These are phyloP conservation scores for Colletotrichum gloeosporioides DNA, from an alignment of 2,329 filamentous ascomycete genomes.

Conservation along the genomic window DNA sequence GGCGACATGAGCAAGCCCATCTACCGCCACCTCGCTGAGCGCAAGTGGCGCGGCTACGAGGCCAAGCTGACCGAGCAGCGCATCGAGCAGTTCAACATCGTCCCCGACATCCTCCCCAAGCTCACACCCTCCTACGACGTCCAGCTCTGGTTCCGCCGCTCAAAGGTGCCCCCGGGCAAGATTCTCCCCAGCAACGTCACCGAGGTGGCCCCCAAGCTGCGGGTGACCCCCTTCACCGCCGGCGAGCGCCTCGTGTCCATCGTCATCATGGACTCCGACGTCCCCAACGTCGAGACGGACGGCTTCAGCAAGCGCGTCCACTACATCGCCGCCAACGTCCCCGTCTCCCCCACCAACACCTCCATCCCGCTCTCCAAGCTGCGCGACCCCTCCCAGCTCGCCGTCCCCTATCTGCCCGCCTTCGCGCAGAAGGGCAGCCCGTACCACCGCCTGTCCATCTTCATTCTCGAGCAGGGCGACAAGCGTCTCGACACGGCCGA, in stretches of 20 bases:
- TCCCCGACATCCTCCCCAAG: slow-evolving; percentile 85
- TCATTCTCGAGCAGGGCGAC: slow-evolving; percentile 81
- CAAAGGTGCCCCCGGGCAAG: slow-evolving; percentile 75
- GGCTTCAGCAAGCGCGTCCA: slow-evolving; percentile 83
- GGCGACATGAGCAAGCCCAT: slow-evolving; percentile 96
- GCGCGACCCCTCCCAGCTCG: slow-evolving; percentile 67
- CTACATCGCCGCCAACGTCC: slow-evolving; percentile 76
- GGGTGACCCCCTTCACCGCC: slow-evolving; percentile 83
- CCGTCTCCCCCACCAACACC: slow-evolving; percentile 56
- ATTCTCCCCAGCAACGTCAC: slow-evolving; percentile 78
- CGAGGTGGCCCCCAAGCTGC: slow-evolving; percentile 75
- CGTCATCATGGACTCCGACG: slow-evolving; percentile 87
- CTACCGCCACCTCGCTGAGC: slow-evolving; percentile 87
- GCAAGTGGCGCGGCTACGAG: slow-evolving; percentile 87
- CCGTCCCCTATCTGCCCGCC: slow-evolving; percentile 83
- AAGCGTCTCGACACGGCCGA: slow-evolving; percentile 61
- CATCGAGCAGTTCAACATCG: slow-evolving; percentile 82
- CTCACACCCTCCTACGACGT: slow-evolving; percentile 82
- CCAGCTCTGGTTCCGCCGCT: slow-evolving; percentile 77
- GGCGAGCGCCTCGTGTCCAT: slow-evolving; percentile 85
- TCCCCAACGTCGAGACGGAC: slow-evolving; percentile 79
- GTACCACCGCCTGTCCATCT: slow-evolving; percentile 87
- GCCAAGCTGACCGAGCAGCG: slow-evolving; percentile 82
- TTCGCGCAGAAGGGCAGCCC: slow-evolving; percentile 88
- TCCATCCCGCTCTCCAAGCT: slow-evolving; percentile 71